Evolutionary conservation across 306 rosid species (phyloP).

Genomic region (Corylus americana): DNA sequence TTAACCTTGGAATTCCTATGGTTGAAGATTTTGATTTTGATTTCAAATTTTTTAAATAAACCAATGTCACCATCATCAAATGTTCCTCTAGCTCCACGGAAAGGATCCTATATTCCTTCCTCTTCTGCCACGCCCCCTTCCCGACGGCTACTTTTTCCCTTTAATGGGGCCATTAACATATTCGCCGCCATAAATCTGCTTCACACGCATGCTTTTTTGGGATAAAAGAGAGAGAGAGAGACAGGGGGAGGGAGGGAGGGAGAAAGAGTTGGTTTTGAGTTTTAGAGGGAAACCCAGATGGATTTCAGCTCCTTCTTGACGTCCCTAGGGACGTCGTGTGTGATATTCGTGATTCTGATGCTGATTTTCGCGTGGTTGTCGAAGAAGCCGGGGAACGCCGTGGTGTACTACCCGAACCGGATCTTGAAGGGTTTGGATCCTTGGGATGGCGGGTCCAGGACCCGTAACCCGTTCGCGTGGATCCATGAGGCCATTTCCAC

Average conservation of each 20-base stretch:
- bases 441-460: slow-evolving; percentile 41
- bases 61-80: too few relatives aligned
- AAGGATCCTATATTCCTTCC: too few relatives aligned
- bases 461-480: slow-evolving; percentile 80
- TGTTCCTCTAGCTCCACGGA: too few relatives aligned
- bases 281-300: slow-evolving; percentile 48
- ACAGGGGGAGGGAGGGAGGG: not conserved
- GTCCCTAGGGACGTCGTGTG: slow-evolving; percentile 80
- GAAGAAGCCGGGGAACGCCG: slow-evolving; percentile 66
- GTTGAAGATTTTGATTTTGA: too few relatives aligned
- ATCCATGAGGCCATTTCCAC: slow-evolving; percentile 71
- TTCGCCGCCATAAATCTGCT: not conserved
- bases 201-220: not conserved
- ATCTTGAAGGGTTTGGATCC: slow-evolving; percentile 73
- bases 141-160: too few relatives aligned
- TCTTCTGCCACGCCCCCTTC: too few relatives aligned
- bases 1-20: too few relatives aligned
- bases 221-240: not conserved
- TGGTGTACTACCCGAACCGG: slow-evolving; percentile 89
- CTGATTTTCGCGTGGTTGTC: slow-evolving; percentile 58
- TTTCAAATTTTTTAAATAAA: too few relatives aligned
- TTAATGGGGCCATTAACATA: too few relatives aligned
- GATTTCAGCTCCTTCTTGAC: slow-evolving; percentile 78
- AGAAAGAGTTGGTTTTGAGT: not conserved
- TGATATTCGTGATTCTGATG: slow-evolving; percentile 67